Evolutionary conservation across 805 yeast species (phyloP).

Genomic region (Starmerella roubikii): DNA sequence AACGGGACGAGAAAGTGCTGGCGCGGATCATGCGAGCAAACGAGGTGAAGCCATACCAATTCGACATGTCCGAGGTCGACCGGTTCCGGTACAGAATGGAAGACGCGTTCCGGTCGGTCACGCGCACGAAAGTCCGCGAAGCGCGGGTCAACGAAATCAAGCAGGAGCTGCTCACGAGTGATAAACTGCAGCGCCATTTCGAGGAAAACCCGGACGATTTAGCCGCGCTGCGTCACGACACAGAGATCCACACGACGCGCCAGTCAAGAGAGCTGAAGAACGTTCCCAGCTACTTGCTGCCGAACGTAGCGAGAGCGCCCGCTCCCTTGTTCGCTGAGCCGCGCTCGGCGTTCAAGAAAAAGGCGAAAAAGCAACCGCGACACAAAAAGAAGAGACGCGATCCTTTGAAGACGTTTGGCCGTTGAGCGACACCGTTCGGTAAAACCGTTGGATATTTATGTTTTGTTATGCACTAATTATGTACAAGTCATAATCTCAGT

Average conservation of each 20-base stretch:
- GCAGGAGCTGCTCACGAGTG: slow-evolving; percentile 74
- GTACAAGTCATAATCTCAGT: background rate
- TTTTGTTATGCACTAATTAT: too few relatives aligned
- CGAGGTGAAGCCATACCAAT: slow-evolving; percentile 66
- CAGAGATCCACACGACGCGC: slow-evolving; percentile 69
- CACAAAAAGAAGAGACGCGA: slow-evolving; percentile 14
- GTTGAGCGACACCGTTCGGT: background rate
- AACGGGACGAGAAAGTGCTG: slow-evolving; percentile 76
- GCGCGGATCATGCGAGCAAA: slow-evolving; percentile 67
- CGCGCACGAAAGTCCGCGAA: slow-evolving; percentile 77
- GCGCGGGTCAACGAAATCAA: slow-evolving; percentile 84
- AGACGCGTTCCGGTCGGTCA: slow-evolving; percentile 92
- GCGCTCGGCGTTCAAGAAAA: slow-evolving; percentile 4
- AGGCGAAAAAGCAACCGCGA: slow-evolving; percentile 4
- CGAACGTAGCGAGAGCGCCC: slow-evolving; percentile 33
- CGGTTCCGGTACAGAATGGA: slow-evolving; percentile 94
- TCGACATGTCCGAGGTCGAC: slow-evolving; percentile 83
- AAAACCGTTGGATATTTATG: background rate
- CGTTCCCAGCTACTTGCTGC: slow-evolving; percentile 83
- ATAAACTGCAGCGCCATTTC: slow-evolving; percentile 81
- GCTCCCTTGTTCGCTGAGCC: slow-evolving; percentile 17
- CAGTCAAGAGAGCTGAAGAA: slow-evolving; percentile 75
- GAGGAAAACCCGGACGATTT: slow-evolving; percentile 96
- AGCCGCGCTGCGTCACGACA: slow-evolving; percentile 78
- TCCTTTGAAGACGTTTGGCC: slow-evolving; percentile 17